phyloP scores from a whole-genome alignment of 768 basidiomycete genomes.

The Mycena metata region DNA sequence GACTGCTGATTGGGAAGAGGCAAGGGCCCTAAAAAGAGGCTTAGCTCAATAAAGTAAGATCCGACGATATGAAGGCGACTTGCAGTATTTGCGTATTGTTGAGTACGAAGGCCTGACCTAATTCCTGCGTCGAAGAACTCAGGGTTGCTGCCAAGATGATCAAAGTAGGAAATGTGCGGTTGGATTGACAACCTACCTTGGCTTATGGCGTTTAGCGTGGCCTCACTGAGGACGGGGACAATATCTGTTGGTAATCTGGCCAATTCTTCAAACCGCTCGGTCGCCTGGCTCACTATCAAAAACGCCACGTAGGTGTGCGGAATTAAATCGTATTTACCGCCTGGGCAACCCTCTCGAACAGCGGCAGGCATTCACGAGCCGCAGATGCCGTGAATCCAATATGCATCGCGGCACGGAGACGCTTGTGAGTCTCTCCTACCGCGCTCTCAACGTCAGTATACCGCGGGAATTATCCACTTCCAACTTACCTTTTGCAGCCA shows the following conservation, averaged over 20 bases:
- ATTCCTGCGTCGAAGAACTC: slow-evolving; percentile 5
- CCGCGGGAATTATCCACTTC: not conserved
- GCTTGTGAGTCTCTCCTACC: slow-evolving; percentile 1
- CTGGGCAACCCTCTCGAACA: slow-evolving; percentile 3
- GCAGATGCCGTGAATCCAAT: slow-evolving; percentile 8
- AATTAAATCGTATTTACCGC: not conserved
- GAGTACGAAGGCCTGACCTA: slow-evolving; percentile 5
- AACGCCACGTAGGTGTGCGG: not conserved
- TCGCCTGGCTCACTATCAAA: not conserved
- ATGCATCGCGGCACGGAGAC: slow-evolving; percentile 6
- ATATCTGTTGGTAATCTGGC: slow-evolving; percentile 1
- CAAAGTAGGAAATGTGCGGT: slow-evolving; percentile 1
- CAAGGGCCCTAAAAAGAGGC: not conserved
- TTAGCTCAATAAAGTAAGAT: not conserved
- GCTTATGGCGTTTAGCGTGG: slow-evolving; percentile 3
- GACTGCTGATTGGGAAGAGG: slow-evolving; percentile 6
- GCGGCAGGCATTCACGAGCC: not conserved
- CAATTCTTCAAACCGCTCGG: slow-evolving; percentile 5
- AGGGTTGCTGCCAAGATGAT: not conserved
- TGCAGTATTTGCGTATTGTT: slow-evolving; percentile 9
- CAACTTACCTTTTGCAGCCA: slow-evolving; percentile 5
- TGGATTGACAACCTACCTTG: slow-evolving; percentile 6
- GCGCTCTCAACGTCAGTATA: not conserved
- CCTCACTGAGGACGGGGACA: slow-evolving; percentile 2
- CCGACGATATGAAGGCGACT: not conserved